phyloP scores from a whole-genome alignment of 2,329 filamentous ascomycete genomes.

The Pestalotiopsis sp. region DNA sequence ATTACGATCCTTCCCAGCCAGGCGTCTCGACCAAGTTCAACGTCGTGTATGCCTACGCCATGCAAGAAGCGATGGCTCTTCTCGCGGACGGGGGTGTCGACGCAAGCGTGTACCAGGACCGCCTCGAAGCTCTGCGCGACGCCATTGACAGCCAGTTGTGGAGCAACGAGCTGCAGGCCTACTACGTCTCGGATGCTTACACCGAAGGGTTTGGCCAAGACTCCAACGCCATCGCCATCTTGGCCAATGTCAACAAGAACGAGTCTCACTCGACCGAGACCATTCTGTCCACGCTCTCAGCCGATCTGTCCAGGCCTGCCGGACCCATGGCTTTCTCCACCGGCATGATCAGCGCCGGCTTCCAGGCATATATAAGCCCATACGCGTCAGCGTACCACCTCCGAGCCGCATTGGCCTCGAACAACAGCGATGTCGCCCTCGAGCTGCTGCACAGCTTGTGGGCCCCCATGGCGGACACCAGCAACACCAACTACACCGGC shows the following conservation, averaged over 20 bases:
- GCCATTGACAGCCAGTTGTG: constrained; percentile 29
- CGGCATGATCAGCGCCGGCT: background rate
- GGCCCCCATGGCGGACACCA: constrained; percentile 29
- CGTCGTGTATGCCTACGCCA: constrained; percentile 32
- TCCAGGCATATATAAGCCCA: constrained; percentile 14
- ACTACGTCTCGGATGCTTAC: constrained; percentile 25
- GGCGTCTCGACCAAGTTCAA: constrained; percentile 36
- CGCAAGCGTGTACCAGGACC: constrained; percentile 21
- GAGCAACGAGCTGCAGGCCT: constrained; percentile 27
- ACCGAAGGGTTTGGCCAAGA: constrained; percentile 30
- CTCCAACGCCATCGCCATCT: constrained; percentile 34
- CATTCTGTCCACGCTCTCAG: constrained; percentile 21
- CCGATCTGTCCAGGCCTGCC: constrained; percentile 14
- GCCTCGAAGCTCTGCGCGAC: constrained; percentile 25
- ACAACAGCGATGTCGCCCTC: constrained; percentile 13
- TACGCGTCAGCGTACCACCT: constrained; percentile 33
- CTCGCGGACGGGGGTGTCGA: constrained; percentile 26
- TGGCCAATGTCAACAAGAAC: constrained; percentile 26
- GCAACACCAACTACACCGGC: constrained; percentile 29
- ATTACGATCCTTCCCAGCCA: constrained; percentile 33
- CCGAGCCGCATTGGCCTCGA: constrained; percentile 27
- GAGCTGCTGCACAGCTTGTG: constrained; percentile 24
- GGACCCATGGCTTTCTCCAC: constrained; percentile 15
- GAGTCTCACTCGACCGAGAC: constrained; percentile 17
- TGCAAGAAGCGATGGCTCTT: constrained; percentile 27